Conservation (phyloP, 2,329 filamentous ascomycete genomes). For the Fusarium sarcochroum region DNA sequence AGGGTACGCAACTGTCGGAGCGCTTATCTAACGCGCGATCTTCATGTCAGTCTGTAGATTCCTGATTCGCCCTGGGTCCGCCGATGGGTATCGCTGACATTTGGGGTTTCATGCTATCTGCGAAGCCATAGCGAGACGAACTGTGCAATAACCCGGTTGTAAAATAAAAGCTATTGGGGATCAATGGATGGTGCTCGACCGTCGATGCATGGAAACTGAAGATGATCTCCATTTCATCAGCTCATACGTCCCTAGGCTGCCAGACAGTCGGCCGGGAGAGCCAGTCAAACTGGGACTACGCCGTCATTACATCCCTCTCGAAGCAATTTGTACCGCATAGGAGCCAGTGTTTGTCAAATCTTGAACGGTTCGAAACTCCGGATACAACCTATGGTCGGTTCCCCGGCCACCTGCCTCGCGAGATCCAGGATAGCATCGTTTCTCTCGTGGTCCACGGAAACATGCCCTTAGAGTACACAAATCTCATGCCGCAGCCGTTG, state of each 20-base stretch:
- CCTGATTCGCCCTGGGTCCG: not conserved
- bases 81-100: not conserved
- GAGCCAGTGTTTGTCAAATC: not conserved
- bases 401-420: not conserved
- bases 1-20: no score
- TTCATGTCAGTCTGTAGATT: not conserved
- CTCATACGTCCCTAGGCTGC: not conserved
- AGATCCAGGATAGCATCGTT: not conserved
- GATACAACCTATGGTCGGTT: no score
- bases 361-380: not conserved
- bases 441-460: not conserved
- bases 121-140: not conserved
- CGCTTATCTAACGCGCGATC: not conserved
- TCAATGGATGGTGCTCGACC: slow-evolving; percentile 3
- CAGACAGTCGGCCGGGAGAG: not conserved
- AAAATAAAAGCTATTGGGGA: not conserved
- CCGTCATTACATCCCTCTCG: not conserved
- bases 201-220: not conserved
- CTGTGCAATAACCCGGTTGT: not conserved
- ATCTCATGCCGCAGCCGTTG: not conserved
- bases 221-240: not conserved
- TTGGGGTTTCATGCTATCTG: not conserved
- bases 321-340: not conserved
- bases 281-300: not conserved
- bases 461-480: not conserved